Base-by-base conservation (phyloP, 306 rosid genomes). In the Quercus ilex region DNA sequence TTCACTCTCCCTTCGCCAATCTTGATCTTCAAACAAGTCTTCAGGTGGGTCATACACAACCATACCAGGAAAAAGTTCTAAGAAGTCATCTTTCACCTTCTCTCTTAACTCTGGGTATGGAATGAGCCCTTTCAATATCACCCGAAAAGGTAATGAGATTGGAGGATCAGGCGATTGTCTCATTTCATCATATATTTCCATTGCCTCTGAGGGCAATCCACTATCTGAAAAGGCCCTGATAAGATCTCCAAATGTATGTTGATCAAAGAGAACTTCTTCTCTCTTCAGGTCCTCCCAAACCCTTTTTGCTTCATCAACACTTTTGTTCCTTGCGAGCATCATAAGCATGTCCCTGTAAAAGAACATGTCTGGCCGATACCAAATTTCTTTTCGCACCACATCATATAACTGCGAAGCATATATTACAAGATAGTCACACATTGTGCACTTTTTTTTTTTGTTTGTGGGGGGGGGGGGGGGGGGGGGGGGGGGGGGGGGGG, bases 321-420 rank as follows among this genome's bases (percentile, higher is more conserved):
- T 87, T 79, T 19, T 87, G 90, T 92, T 94, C 77, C 97, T 90
- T 3, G 97, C 91, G 57, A 94, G 97, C 99, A 86, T 90, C 95
- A 90, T 84, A 55, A 94, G 92, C 99, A 92, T 94, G 86, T 94
- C 97, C 80, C 95, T 85, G 51, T 90, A 91, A 65, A 94, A 94
- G 88, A 87, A 92, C 99, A 92, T 91, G 89, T 94, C 99, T 8
- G 97, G 97, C 60, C 97, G 86, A 72, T 94, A 94, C 99, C 99
- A 94, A 80, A 94, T 93, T 78, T 94, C 99, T 83, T 90, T 90
- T 53, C 97, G 93, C 69, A 94, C 95, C 70, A 91, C 92, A 67
- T 92, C 79, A 41, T 94, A 94, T 75, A 94, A 70, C 98, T 94
- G 91, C 56, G 64, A 78, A 70, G 59, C 38, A 52, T 35, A 74